Evolutionary conservation across 768 basidiomycete genomes (phyloP).

Genomic region (Leccinum obscurum): DNA sequence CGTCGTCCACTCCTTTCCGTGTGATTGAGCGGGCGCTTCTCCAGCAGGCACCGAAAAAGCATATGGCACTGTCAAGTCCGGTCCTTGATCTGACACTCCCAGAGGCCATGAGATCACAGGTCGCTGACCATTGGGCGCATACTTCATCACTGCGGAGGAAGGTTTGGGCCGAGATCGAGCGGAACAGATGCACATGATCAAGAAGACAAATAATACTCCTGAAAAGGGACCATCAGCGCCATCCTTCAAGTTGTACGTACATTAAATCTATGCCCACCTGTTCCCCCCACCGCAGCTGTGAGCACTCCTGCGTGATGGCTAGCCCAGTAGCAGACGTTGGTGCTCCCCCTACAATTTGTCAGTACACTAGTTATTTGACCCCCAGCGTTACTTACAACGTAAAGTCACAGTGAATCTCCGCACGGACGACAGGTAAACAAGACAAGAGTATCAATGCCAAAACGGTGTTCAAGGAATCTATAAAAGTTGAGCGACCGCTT

Average conservation of each 20-base stretch:
- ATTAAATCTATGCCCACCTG: slow-evolving; percentile 3
- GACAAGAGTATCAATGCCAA: slow-evolving; percentile 7
- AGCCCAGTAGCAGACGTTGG: slow-evolving; percentile 13
- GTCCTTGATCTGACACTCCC: background rate
- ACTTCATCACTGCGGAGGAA: background rate
- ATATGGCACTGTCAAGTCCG: background rate
- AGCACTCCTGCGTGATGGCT: slow-evolving; percentile 1
- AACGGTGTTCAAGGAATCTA: slow-evolving; percentile 8
- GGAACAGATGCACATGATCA: background rate
- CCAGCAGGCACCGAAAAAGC: slow-evolving; percentile 1
- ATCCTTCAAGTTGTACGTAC: background rate
- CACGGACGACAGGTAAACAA: slow-evolving; percentile 11
- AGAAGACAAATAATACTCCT: slow-evolving; percentile 7
- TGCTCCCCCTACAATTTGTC: slow-evolving; percentile 1
- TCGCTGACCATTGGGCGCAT: slow-evolving; percentile 1
- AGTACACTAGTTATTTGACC: background rate
- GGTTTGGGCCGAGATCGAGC: background rate
- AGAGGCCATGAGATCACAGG: background rate
- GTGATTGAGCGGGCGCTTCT: background rate
- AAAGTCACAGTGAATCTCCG: slow-evolving; percentile 11
- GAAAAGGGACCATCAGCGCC: background rate
- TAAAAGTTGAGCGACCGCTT: background rate
- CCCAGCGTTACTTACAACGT: slow-evolving; percentile 2
- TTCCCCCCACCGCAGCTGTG: background rate
- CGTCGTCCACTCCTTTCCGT: slow-evolving; percentile 3